Evolutionary conservation across 2,329 filamentous ascomycete species (phyloP).

Genomic region (Ceratocystis cubensis): DNA sequence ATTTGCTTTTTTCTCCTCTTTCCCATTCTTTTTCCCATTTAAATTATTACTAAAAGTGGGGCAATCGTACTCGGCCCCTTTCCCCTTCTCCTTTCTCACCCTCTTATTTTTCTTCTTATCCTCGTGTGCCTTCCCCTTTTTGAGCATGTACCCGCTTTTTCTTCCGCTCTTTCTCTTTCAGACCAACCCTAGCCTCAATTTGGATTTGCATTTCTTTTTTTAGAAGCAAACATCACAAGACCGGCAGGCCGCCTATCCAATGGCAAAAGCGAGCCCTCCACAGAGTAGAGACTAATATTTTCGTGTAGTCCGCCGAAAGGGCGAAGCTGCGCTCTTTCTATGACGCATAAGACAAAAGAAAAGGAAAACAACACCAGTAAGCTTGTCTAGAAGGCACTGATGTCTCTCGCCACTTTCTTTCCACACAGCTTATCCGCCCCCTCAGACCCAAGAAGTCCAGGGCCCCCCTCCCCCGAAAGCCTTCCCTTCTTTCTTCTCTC

Average conservation of each 20-base stretch:
- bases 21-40: neutral
- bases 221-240: neutral
- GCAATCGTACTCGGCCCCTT: neutral
- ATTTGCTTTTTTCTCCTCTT: neutral
- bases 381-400: too few species aligned
- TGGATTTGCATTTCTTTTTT: neutral
- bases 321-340: too few species aligned
- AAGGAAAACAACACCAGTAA: too few species aligned
- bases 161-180: neutral
- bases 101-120: neutral
- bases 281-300: neutral
- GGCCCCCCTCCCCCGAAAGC: neutral
- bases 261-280: neutral
- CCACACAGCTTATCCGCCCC: neutral
- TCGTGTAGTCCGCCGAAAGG: neutral
- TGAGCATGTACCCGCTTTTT: neutral
- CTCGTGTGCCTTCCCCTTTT: constrained; percentile 2
- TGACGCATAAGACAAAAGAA: too few species aligned
- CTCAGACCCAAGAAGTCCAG: neutral
- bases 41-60: constrained; percentile 3
- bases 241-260: neutral
- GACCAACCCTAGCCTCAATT: neutral
- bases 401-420: neutral
- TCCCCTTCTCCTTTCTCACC: neutral
- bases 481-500: neutral